phyloP scores from a whole-genome alignment of 2,329 filamentous ascomycete genomes.

The Ceratocystis smalleyi region DNA sequence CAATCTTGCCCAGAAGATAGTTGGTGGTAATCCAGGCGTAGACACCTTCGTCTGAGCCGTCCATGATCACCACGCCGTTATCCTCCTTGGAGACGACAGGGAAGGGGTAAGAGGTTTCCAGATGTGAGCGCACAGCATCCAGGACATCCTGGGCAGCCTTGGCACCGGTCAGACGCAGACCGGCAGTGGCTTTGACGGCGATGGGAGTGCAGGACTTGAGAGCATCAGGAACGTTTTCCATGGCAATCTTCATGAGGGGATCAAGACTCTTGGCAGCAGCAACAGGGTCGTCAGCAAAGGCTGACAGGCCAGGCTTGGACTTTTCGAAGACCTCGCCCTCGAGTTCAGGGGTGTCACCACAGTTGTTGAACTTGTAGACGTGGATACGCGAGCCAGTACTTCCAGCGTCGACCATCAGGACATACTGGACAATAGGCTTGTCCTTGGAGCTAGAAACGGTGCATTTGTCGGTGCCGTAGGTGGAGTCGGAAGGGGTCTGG shows the following conservation, averaged over 20 bases:
- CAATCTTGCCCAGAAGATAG: constrained; percentile 95
- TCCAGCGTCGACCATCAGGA: constrained; percentile 95
- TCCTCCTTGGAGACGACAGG: constrained; percentile 76
- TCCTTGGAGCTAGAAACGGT: constrained; percentile 67
- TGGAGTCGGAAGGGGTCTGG: constrained; percentile 42
- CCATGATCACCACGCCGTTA: constrained; percentile 90
- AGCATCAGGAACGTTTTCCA: constrained; percentile 70
- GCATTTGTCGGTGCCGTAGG: constrained; percentile 58
- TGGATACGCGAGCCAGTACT: constrained; percentile 97
- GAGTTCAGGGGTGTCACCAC: constrained; percentile 82
- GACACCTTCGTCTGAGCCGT: constrained; percentile 89
- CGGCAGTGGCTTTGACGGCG: constrained; percentile 95
- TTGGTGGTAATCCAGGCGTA: constrained; percentile 99
- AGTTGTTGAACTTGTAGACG: constrained; percentile 95
- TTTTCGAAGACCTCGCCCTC: constrained; percentile 87
- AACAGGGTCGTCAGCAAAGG: constrained; percentile 72
- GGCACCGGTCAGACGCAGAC: constrained; percentile 68
- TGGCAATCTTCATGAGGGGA: constrained; percentile 68
- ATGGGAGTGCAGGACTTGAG: constrained; percentile 85
- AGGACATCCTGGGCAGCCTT: constrained; percentile 74
- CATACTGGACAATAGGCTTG: constrained; percentile 93
- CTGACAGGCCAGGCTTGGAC: constrained; percentile 78
- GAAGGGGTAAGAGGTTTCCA: constrained; percentile 88
- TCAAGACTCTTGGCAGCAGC: constrained; percentile 84
- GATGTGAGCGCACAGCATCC: constrained; percentile 62